Base-by-base conservation (phyloP, 2,329 filamentous ascomycete genomes). In the Sporothrix brunneoviolacea region DNA sequence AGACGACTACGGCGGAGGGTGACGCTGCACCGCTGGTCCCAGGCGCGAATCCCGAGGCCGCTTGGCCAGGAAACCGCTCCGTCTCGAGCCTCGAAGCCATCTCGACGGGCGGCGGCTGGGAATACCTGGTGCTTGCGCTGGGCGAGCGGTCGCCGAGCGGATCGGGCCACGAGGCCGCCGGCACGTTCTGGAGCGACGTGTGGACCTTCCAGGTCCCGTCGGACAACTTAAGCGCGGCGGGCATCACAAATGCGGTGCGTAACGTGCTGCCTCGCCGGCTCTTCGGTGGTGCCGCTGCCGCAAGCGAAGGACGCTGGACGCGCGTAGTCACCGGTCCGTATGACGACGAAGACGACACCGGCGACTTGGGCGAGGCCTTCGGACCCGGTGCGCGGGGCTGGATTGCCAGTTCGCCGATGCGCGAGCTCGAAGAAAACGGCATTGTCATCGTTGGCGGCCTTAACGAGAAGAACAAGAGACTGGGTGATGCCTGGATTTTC, bases 401-500 rank as follows among this genome's bases (percentile, higher is more conserved):
- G 77, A 68, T 83, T 50, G 78, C 75, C 3, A 77, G 73, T 48
- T 75, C 77, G 19, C 67, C 72, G 13, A 70, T 82, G 65, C 73
- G 73, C 1, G 77, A 84, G 54, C 62, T 83, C 32, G 80, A 83
- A 62, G 76, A 79, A 61, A 75, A 71, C 33, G 77, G 71, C 4
- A 68, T 86, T 12, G 62, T 85, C 24, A 58, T 86, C 10, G 82
- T 79, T 68, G 83, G 83, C 32, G 82, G 82, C 1, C 47, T 83
- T 50, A 69, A 71, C 39, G 73, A 72, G 35, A 66, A 68, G 16
- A 77, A 78, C 55, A 64, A 67, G 58, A 67, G 76, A 40, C 61
- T 82, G 39, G 77, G 74, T 33, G 81, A 85, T 62, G 82, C 77
- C 3, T 86, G 82, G 81, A 78, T 85, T 42, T 66, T 86, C 59